Base-by-base conservation (phyloP, 345 rosid genomes). In the Corchorus olitorius region DNA sequence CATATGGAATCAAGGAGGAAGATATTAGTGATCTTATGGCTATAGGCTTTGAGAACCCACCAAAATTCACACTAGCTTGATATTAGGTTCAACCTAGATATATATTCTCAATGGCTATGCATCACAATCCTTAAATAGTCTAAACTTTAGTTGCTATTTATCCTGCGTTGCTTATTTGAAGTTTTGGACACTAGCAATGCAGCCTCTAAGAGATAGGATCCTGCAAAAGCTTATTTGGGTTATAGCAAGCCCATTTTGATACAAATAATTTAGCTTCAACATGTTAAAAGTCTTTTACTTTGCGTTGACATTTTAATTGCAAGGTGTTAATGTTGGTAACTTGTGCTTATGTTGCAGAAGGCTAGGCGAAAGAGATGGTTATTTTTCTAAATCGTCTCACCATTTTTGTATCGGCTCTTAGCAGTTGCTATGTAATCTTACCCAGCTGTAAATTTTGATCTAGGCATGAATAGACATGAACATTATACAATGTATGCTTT, bases 211-310 rank as follows among this genome's bases (percentile, higher is more conserved):
- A 66, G 10, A 20, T 45, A 20, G 70, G 52, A n/a, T 15, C 34
- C 70, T 19, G 54, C 27, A 27, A 66, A 66, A 19, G 35, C 71
- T 65, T 33, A 33, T 60, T 27, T 65, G n/a, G 33, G 17, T 27
- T 35, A 60, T 60, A 60, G 17, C 4, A 37, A 27, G 37, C 16
- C 34, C 17, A 22, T 12, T 22, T 60, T 27, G 39, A 27, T 33
- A 61, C n/a, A 61, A 13, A 61, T 34, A 14, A 65, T 65, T 41
- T n/a, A 65, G 70, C 70, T 65, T 17, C 15, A 39, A 39, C 22
- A 43, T 41, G 33, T 37, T 27, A 52, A 4, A 62, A 65, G 12
- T 19, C 13, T 43, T 45, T 8, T 19, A 20, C 54, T 11, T 45
- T 19, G 11, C 53, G 6, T 33, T 45, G 7, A 11, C 22, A 45